A percentile compares a stretch with the other conserved stretches of the same genome.
These are phyloP conservation scores for Hypoxylon perforatum DNA, from an alignment of 495 filamentous ascomycete genomes.

Conservation along the genomic window DNA sequence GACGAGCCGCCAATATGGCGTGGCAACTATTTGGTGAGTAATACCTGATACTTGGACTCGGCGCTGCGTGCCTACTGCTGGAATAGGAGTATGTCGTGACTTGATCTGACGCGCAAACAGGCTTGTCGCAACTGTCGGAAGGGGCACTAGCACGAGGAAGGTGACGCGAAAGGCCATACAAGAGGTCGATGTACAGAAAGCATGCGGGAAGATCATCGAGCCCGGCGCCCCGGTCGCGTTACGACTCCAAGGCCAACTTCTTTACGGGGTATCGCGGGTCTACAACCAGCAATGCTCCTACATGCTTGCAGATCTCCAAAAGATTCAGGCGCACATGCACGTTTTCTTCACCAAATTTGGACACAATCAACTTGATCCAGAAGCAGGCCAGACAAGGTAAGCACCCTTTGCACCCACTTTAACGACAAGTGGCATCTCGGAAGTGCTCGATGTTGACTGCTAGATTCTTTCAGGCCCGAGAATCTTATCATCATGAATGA, in stretches of 20 bases:
- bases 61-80: neutral
- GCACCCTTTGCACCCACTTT: slow-evolving; percentile 8
- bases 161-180: slow-evolving; percentile 89
- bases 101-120: slow-evolving; percentile 54
- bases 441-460: slow-evolving; percentile 4
- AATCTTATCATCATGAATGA: slow-evolving; percentile 86
- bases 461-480: slow-evolving; percentile 67
- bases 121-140: slow-evolving; percentile 90
- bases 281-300: slow-evolving; percentile 89
- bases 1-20: slow-evolving; percentile 86
- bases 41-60: neutral
- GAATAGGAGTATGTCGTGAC: neutral
- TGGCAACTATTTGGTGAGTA: slow-evolving; percentile 91
- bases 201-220: slow-evolving; percentile 85
- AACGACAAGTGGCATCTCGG: neutral
- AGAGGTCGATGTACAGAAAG: slow-evolving; percentile 85
- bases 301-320: slow-evolving; percentile 81
- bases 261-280: slow-evolving; percentile 87
- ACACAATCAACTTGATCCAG: slow-evolving; percentile 70
- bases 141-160: slow-evolving; percentile 71
- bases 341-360: slow-evolving; percentile 65
- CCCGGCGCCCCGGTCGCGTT: slow-evolving; percentile 91
- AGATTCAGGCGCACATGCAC: slow-evolving; percentile 77
- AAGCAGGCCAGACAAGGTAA: slow-evolving; percentile 79
- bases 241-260: slow-evolving; percentile 88